Evolutionary conservation across 1,284 basidiomycete genomes (phyloP), one percentile per base, ranked within the genome.

Genomic region (Ceratobasidium theobromae): DNA sequence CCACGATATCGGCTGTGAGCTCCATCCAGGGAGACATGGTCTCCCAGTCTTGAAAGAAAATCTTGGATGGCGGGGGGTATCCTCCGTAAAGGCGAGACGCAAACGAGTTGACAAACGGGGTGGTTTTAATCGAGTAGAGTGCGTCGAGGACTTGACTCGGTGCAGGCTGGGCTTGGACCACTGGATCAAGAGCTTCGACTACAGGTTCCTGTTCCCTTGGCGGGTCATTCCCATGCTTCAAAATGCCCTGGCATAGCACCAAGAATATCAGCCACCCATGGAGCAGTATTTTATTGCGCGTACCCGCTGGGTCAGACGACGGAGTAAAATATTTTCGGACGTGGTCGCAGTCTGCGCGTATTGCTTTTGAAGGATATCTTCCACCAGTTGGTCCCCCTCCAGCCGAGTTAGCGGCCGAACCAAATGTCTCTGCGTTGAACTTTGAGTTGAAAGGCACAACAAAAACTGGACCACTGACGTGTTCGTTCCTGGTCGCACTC

Each of bases 11-110:
- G 30, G 75, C 74, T 86, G 90, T 87, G 41, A 91, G 80, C 35
- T 81, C 76, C 81, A 86, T 86, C 89, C 89, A 91, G 0, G 86
- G 84, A 1, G 86, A 76, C 41, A 76, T 76, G 1, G 82, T 84
- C 72, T 87, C 84, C 88, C 88, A 91, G 73, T 91, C 88, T 16
- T 86, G 78, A 14, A 83, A 79, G 48, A 89, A 76, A 25, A 72
- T 70, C 0, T 66, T 53, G 3, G 58, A 25, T 23, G 67, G 67
- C 69, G 32, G 60, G 67, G 68, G 73, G 52, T 71, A 40, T 32
- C 41, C 68, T 68, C 86, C 85, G 62, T 79, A 76, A 11, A 88
- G 69, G 25, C 87, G 83, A 41, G 84, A 84, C 23, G 84, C 76
- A 70, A 90, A 88, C 0, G 87, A 88, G 62, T 73, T 77, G 65